Evolutionary conservation across 495 filamentous ascomycete species (phyloP).

Genomic region (Penicillium pulvis): DNA sequence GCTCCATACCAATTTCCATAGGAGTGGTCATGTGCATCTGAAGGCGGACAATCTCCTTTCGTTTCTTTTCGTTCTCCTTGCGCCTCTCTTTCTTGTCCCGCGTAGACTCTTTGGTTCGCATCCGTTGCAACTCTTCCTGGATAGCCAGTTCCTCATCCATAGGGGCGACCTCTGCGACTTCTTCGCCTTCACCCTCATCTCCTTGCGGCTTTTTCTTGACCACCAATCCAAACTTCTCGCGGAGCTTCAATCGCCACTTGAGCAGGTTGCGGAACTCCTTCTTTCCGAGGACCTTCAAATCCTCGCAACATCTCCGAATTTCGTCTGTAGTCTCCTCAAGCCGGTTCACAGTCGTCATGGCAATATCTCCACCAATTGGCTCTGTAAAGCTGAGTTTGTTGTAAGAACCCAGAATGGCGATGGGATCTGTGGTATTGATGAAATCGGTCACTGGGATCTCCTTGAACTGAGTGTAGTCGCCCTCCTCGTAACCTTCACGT

Average conservation of each 20-base stretch:
- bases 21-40: constrained; percentile 96
- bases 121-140: constrained; percentile 78
- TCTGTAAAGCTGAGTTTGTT: constrained; percentile 85
- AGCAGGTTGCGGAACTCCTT: constrained; percentile 95
- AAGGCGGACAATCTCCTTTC: constrained; percentile 87
- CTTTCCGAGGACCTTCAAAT: constrained; percentile 87
- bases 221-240: constrained; percentile 87
- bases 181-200: constrained; percentile 60
- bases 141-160: constrained; percentile 95
- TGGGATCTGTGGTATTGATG: constrained; percentile 91
- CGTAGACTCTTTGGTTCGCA: constrained; percentile 73
- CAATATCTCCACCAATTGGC: constrained; percentile 75
- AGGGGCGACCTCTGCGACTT: constrained; percentile 74
- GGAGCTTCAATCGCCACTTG: constrained; percentile 85
- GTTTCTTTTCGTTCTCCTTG: constrained; percentile 85
- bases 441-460: constrained; percentile 87
- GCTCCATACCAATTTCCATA: constrained; percentile 94
- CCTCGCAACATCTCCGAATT: constrained; percentile 79
- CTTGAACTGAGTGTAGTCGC: constrained; percentile 90
- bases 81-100: constrained; percentile 79
- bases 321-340: constrained; percentile 93
- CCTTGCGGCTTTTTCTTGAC: constrained; percentile 49
- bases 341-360: constrained; percentile 80
- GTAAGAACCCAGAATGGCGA: constrained; percentile 86
- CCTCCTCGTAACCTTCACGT: constrained; percentile 96